Conservation (phyloP, 2,329 filamentous ascomycete genomes). For the Madurella fahalii region DNA sequence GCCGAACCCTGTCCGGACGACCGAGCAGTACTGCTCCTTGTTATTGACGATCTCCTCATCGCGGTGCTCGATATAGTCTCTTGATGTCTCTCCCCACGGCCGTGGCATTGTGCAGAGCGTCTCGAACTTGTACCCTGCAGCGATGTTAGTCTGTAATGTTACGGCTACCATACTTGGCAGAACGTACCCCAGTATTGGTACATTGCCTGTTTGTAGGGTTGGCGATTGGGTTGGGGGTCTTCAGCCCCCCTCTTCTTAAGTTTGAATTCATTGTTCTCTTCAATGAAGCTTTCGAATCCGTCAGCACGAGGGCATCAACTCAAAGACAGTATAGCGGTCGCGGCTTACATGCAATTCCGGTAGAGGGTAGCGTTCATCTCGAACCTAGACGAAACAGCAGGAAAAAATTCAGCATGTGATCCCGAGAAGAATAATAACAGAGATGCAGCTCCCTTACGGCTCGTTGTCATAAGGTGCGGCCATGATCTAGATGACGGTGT, state of each 20-base stretch:
- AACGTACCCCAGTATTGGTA: constrained; percentile 72
- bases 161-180: background rate
- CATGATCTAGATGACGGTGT: constrained; percentile 62
- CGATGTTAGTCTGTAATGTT: constrained; percentile 7
- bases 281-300: constrained; percentile 65
- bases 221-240: constrained; percentile 40
- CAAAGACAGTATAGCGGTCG: background rate
- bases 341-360: constrained; percentile 58
- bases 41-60: constrained; percentile 74
- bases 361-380: constrained; percentile 94
- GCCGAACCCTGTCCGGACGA: constrained; percentile 85
- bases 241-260: constrained; percentile 58
- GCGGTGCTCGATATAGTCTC: constrained; percentile 75
- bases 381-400: constrained; percentile 53
- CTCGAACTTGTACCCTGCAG: constrained; percentile 90
- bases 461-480: constrained; percentile 77
- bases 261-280: constrained; percentile 80
- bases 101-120: constrained; percentile 71
- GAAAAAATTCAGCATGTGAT: background rate
- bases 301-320: constrained; percentile 14
- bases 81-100: constrained; percentile 67
- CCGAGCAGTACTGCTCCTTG: constrained; percentile 90
- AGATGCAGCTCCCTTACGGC: constrained; percentile 48
- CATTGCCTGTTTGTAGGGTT: constrained; percentile 70
- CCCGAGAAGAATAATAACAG: background rate